Conservation (phyloP, 345 rosid genomes). For the Eucalyptus pauciflora region DNA sequence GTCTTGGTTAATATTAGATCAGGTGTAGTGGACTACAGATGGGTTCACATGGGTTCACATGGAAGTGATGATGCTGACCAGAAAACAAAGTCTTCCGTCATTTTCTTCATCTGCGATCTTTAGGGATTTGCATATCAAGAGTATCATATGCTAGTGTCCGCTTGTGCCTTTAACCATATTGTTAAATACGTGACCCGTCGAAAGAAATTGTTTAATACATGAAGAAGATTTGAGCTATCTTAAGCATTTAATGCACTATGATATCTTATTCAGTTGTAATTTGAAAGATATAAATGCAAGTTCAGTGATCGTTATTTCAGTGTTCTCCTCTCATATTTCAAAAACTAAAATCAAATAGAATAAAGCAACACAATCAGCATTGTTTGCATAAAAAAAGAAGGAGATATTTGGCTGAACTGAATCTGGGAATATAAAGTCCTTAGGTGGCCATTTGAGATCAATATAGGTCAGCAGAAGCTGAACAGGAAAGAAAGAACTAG, state of each 20-base stretch:
- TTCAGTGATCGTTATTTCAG: not conserved
- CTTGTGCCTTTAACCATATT: not conserved
- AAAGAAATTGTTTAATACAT: not conserved
- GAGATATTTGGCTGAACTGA: not conserved
- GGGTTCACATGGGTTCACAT: not conserved
- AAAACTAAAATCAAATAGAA: not conserved
- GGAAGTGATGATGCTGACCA: not conserved
- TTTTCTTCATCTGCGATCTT: not conserved
- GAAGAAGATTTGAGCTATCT: not conserved
- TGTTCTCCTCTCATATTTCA: not conserved
- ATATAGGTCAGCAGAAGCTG: not conserved
- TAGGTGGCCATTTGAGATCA: not conserved
- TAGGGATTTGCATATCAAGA: not conserved
- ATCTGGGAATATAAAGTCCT: not conserved
- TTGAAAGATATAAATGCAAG: not conserved
- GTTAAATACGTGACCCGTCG: not conserved
- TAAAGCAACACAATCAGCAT: not conserved
- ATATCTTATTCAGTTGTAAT: not conserved
- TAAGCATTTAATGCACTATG: not conserved
- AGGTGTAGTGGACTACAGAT: not conserved
- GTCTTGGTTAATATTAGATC: not conserved
- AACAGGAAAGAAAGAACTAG: not conserved
- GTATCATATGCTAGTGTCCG: not conserved
- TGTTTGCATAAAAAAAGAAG: not conserved
- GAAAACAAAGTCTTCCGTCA: not conserved